Conservation (phyloP, 352 stramenopile genomes). For the Saprolegnia diclina region DNA sequence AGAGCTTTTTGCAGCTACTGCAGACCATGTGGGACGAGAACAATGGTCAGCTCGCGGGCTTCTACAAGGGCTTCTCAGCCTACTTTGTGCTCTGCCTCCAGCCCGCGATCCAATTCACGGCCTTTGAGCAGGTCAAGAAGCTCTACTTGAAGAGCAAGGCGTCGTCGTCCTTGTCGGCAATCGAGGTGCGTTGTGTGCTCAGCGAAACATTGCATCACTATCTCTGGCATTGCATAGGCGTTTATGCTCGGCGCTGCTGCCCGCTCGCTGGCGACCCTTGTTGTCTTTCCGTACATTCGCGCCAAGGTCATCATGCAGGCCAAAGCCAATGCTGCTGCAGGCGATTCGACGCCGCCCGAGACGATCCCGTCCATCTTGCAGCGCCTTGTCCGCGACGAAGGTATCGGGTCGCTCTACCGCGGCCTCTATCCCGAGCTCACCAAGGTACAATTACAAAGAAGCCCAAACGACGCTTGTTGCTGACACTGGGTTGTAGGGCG, state of each 20-base stretch:
- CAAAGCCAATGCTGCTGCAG: constrained; percentile 50
- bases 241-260: constrained; percentile 93
- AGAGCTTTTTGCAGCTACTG: constrained; percentile 50
- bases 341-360: constrained; percentile 45
- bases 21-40: constrained; percentile 61
- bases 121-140: constrained; percentile 89
- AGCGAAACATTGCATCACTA: background rate
- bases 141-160: constrained; percentile 62
- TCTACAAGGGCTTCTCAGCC: constrained; percentile 86
- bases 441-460: constrained; percentile 39
- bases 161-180: constrained; percentile 40
- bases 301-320: constrained; percentile 93
- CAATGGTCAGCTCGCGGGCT: constrained; percentile 41
- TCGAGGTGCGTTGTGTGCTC: constrained; percentile 44
- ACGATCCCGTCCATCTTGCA: constrained; percentile 76
- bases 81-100: constrained; percentile 96
- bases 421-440: constrained; percentile 93
- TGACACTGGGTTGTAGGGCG: constrained; percentile 49
- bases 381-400: constrained; percentile 77
- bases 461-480: background rate
- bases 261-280: constrained; percentile 90
- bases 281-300: constrained; percentile 95
- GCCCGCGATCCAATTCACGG: constrained; percentile 95
- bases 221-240: constrained; percentile 43
- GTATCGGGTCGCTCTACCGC: constrained; percentile 86